Base-by-base conservation (phyloP, 2,329 filamentous ascomycete species). In the Ascochyta rabiei region DNA sequence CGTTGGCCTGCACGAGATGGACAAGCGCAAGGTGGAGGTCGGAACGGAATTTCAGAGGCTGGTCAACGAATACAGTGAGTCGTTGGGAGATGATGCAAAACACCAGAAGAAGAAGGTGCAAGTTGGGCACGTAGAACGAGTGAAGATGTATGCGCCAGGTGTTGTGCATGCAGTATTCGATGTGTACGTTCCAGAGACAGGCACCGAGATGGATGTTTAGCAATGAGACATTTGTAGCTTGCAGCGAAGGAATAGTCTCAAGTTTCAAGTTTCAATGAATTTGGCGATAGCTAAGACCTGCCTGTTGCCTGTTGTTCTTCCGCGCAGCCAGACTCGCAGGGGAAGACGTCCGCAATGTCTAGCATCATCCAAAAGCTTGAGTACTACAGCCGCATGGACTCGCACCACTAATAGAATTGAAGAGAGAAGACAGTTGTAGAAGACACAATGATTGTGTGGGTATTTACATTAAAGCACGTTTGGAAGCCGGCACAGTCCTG, bases 141-240 rank as follows among this genome's bases (percentile, higher is more conserved):
- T 87, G 40, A 87, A 86, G 72, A 84, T 81, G 46, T 86, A 84
- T 73, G 84, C 84, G 31, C 84, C 85, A 4, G 84, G 84, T 1
- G 81, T 87, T 2, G 79, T 84, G 74, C 84, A 86, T 73, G 84
- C 79, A 59, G 83, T 86, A n/a, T 79, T 86, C 64, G 84, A 87
- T 69, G 77, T 87, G 1, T 48, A 44, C 31, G 38, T 69, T 35
- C 55, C 40, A 18, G 39, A 28, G 0, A 35, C n/a, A 24, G 13
- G 6, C 7, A 31, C 5, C 9, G 9, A 12, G 2, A 4, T 10
- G 1, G 18, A 10, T 21, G 6, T 18, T 6, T 6, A 24, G 18
- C 5, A 10, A 21, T 6, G 6, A 7, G 23, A 47, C 16, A 3
- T 15, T 10, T 40, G 0, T n/a, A 23, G 35, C 9, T 8, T 21